phyloP scores from a whole-genome alignment of 805 yeast species.

The Yamadazyma kitorensis region DNA sequence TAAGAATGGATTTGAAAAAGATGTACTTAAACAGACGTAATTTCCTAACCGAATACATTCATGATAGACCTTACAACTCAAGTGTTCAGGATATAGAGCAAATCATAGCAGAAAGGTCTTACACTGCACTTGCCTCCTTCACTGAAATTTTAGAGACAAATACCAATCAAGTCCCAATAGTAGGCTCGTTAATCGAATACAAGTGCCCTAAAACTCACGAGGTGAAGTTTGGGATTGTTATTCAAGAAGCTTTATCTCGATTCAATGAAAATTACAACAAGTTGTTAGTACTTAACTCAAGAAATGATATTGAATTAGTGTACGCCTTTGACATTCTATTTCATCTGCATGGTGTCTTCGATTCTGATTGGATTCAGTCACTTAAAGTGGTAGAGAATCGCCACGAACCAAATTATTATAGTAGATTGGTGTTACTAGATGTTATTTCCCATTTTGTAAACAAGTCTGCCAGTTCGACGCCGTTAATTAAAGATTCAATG shows the following conservation, averaged over 20 bases:
- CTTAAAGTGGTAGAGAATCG: slow-evolving; percentile 20
- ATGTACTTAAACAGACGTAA: slow-evolving; percentile 1
- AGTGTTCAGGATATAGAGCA: neutral
- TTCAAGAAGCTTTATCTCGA: slow-evolving; percentile 25
- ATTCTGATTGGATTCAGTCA: slow-evolving; percentile 17
- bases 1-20: neutral
- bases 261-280: slow-evolving; percentile 34
- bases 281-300: slow-evolving; percentile 27
- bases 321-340: slow-evolving; percentile 28
- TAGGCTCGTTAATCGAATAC: slow-evolving; percentile 43
- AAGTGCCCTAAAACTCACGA: slow-evolving; percentile 13
- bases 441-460: no score
- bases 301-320: slow-evolving; percentile 28
- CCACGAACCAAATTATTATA: slow-evolving; percentile 15
- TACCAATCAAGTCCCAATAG: slow-evolving; percentile 16
- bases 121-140: slow-evolving; percentile 11
- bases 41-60: neutral
- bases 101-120: slow-evolving; percentile 6
- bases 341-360: slow-evolving; percentile 25
- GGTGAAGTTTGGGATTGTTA: slow-evolving; percentile 35
- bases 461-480: no score
- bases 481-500: no score
- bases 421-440: slow-evolving; percentile 20
- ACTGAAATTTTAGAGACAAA: slow-evolving; percentile 16
- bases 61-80: neutral